Evolutionary conservation across 2,329 filamentous ascomycete species (phyloP).

Genomic region (Aureobasidium lini): DNA sequence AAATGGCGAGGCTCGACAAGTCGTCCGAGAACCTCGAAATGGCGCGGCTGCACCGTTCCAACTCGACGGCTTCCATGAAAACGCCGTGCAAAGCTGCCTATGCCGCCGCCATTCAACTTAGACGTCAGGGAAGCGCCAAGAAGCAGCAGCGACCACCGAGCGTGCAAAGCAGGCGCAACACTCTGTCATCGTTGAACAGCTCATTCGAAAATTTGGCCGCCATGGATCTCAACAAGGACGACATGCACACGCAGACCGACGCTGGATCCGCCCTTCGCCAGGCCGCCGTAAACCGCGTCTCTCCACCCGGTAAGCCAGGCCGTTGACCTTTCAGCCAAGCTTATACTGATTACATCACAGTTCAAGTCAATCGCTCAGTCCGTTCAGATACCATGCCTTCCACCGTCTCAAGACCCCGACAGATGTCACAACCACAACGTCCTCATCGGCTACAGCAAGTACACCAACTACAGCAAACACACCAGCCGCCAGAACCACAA

Average conservation of each 20-base stretch:
- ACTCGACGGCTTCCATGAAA: conserved; percentile 24
- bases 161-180: conserved; percentile 16
- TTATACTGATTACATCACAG: conserved; percentile 17
- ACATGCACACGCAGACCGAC: conserved; percentile 19
- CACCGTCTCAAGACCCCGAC: background rate
- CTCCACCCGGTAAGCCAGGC: conserved; percentile 26
- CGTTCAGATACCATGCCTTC: background rate
- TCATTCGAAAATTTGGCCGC: conserved; percentile 16
- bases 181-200: conserved; percentile 16
- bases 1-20: conserved; percentile 27
- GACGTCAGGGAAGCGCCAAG: conserved; percentile 25
- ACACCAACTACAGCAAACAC: background rate
- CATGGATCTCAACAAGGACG: conserved; percentile 15
- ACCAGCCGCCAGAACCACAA: conserved; percentile 1
- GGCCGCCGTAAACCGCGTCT: conserved; percentile 31
- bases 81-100: conserved; percentile 29
- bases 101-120: conserved; percentile 26
- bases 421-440: background rate
- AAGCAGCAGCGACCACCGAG: conserved; percentile 14
- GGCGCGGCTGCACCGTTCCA: conserved; percentile 26
- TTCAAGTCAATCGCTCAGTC: background rate
- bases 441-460: background rate
- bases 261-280: conserved; percentile 35
- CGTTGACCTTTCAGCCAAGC: conserved; percentile 18
- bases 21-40: conserved; percentile 29